These are phyloP conservation scores for Fusarium pseudoanthophilum DNA, from an alignment of 2,329 filamentous ascomycete species.

Conservation along the genomic window DNA sequence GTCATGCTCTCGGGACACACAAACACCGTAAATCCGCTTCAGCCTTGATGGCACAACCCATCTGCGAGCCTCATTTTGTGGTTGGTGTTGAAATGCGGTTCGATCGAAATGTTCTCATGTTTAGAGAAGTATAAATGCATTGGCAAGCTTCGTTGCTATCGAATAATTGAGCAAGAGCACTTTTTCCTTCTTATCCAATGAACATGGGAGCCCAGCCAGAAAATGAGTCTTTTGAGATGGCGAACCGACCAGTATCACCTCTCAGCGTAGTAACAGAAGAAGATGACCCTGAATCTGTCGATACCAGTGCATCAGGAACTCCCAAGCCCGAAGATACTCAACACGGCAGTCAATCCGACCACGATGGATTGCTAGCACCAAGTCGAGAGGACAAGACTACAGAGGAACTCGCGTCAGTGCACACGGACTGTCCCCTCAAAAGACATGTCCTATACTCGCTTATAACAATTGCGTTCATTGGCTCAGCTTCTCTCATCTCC, in stretches of 20 bases:
- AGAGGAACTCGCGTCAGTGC: not conserved
- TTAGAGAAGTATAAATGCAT: not conserved
- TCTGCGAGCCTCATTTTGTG: not conserved
- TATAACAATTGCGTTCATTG: not conserved
- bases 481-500: not conserved
- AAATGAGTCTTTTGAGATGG: not conserved
- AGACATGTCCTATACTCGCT: constrained; percentile 28
- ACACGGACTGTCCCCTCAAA: not conserved
- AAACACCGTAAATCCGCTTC: not conserved
- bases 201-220: not conserved
- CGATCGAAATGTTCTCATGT: not conserved
- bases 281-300: not conserved
- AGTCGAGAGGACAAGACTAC: not conserved
- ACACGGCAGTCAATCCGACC: not conserved
- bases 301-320: not conserved
- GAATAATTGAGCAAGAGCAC: not conserved
- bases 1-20: constrained; percentile 7
- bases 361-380: not conserved
- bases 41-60: not conserved
- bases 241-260: not conserved
- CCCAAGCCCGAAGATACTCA: not conserved
- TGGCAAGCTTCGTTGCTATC: not conserved
- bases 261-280: not conserved
- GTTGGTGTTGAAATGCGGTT: not conserved
- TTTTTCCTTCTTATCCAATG: not conserved